Evolutionary conservation across 306 rosid genomes (phyloP).

Genomic region (Cucurbita argyrosperma): DNA sequence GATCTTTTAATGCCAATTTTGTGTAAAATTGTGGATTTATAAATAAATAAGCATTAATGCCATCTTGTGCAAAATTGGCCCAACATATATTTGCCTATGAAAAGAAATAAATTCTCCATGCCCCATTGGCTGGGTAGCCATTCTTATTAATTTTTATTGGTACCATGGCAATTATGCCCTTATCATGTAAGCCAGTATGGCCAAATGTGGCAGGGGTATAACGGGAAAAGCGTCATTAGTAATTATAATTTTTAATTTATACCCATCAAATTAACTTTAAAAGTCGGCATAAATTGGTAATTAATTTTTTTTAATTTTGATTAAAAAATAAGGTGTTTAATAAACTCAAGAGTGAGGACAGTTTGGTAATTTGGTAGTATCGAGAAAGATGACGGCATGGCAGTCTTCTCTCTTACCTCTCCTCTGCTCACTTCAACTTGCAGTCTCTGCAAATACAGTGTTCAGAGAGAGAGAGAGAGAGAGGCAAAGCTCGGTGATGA

Average conservation of each 20-base stretch:
- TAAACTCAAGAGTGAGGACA: conserved; percentile 2
- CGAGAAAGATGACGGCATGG: conserved; percentile 34
- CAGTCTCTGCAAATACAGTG: conserved; percentile 39
- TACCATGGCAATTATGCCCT: not conserved
- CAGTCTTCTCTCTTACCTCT: conserved; percentile 44
- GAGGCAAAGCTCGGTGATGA: conserved; percentile 8
- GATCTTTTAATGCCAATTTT: too few species aligned
- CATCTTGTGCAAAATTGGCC: too few species aligned
- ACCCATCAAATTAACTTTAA: too few species aligned
- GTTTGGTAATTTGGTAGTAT: conserved; percentile 34
- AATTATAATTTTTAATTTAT: not conserved
- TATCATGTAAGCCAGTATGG: not conserved
- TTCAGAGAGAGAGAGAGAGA: conserved; percentile 15
- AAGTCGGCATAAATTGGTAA: too few species aligned
- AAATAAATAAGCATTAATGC: too few species aligned
- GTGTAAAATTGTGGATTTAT: too few species aligned
- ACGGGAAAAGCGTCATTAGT: not conserved
- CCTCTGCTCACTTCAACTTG: conserved; percentile 25
- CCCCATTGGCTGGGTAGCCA: not conserved
- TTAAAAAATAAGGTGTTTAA: too few species aligned
- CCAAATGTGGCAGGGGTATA: not conserved
- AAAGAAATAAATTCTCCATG: not conserved
- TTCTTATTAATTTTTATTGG: not conserved
- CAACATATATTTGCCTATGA: not conserved
- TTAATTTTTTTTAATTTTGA: too few species aligned